phyloP scores from a whole-genome alignment of 2,329 filamentous ascomycete genomes.

The Ophiocordyceps camponoti-saundersi region DNA sequence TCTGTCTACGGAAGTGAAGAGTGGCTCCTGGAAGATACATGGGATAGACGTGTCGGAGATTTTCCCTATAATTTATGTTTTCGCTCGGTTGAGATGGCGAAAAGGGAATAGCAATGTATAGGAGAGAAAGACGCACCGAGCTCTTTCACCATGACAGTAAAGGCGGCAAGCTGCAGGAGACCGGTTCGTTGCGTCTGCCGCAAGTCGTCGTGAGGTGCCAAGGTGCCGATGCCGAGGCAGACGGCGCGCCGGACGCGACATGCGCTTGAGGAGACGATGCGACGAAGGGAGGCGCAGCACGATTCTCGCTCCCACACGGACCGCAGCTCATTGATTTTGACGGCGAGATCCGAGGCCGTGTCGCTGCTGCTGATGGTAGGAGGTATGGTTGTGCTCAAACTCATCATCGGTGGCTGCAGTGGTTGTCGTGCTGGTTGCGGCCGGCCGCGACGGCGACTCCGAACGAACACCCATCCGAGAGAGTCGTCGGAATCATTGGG shows the following conservation, averaged over 20 bases:
- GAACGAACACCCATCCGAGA: background rate
- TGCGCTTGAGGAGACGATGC: slow-evolving; percentile 11
- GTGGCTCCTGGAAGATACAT: slow-evolving; percentile 36
- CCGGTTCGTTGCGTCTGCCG: slow-evolving; percentile 27
- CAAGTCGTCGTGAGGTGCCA: slow-evolving; percentile 30
- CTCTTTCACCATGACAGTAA: slow-evolving; percentile 27
- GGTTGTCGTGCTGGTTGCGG: slow-evolving; percentile 1
- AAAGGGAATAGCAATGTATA: too few relatives aligned
- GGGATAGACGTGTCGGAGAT: slow-evolving; percentile 13
- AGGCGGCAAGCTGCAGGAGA: slow-evolving; percentile 35
- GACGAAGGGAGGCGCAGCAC: slow-evolving; percentile 14
- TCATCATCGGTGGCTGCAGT: background rate
- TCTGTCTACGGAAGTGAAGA: slow-evolving; percentile 29
- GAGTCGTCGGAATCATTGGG: background rate
- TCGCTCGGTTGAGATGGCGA: background rate
- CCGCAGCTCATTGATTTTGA: slow-evolving; percentile 12
- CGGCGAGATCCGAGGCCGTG: slow-evolving; percentile 10
- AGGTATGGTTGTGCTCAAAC: slow-evolving; percentile 1
- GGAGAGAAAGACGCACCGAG: slow-evolving; percentile 15
- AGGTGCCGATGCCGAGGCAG: slow-evolving; percentile 37
- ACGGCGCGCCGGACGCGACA: slow-evolving; percentile 23
- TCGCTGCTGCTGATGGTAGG: background rate
- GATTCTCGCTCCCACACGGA: slow-evolving; percentile 11
- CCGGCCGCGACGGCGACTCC: background rate
- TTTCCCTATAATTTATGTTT: slow-evolving; percentile 5